Percentiles rank a stretch among this genome's conserved stretches.
phyloP scores from a whole-genome alignment of 192 early-diverging fungal genomes.

The Chytriomyces hyalinus region DNA sequence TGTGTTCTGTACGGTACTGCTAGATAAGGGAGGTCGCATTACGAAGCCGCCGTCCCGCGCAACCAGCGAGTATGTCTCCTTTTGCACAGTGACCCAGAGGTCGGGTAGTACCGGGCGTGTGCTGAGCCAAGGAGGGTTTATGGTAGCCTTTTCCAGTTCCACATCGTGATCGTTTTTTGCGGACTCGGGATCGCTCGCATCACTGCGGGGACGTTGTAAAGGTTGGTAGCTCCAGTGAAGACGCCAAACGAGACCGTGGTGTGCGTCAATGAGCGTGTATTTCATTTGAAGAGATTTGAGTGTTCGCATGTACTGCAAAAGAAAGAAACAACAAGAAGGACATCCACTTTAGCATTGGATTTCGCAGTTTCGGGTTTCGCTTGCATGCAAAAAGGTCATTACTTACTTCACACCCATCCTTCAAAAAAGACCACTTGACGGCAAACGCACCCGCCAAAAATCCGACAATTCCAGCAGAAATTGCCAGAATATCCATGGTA shows the following conservation, averaged over 20 bases:
- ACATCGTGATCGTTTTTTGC: not conserved
- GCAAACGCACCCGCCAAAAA: not conserved
- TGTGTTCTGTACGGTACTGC: too few species aligned
- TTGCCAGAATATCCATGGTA: not conserved
- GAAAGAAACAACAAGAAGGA: too few species aligned
- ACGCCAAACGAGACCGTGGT: not conserved
- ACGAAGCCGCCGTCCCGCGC: not conserved
- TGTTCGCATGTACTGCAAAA: not conserved
- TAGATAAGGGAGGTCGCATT: not conserved
- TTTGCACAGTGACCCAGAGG: not conserved
- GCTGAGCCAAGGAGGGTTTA: not conserved
- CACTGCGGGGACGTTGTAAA: not conserved
- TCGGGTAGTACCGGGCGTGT: not conserved
- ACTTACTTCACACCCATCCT: not conserved
- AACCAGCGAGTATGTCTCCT: not conserved
- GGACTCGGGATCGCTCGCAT: not conserved
- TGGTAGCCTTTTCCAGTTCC: not conserved
- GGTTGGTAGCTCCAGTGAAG: not conserved
- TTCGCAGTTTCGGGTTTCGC: too few species aligned
- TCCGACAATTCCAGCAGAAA: not conserved
- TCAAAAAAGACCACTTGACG: not conserved
- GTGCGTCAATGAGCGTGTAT: constrained; percentile 3
- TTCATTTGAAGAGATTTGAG: not conserved
- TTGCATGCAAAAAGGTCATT: too few species aligned
- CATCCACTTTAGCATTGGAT: too few species aligned